These are phyloP conservation scores for Albugo candida DNA, from an alignment of 352 stramenopile genomes.

Conservation along the genomic window DNA sequence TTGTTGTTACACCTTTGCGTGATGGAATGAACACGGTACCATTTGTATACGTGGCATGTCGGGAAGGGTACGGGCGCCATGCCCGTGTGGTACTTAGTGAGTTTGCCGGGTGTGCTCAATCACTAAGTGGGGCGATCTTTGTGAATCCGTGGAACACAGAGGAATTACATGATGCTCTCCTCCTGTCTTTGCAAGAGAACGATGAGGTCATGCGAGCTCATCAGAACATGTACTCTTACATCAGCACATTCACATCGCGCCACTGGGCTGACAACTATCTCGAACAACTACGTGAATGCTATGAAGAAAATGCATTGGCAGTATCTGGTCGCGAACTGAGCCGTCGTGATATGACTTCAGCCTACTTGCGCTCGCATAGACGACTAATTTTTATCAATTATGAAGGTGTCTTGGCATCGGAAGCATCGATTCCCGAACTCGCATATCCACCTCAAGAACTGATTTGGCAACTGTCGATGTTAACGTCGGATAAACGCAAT, in stretches of 20 bases:
- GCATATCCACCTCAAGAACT: constrained; percentile 68
- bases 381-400: constrained; percentile 80
- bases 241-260: constrained; percentile 49
- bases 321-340: constrained; percentile 56
- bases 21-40: constrained; percentile 85
- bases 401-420: constrained; percentile 65
- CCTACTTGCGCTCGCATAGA: constrained; percentile 42
- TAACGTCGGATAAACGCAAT: constrained; percentile 51
- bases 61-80: constrained; percentile 39
- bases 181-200: constrained; percentile 27
- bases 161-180: constrained; percentile 35
- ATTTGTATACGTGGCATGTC: constrained; percentile 80
- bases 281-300: constrained; percentile 55
- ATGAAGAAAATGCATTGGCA: constrained; percentile 44
- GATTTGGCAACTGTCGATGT: constrained; percentile 68
- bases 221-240: constrained; percentile 70
- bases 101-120: constrained; percentile 79
- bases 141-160: constrained; percentile 81
- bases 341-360: constrained; percentile 72
- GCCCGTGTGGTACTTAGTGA: constrained; percentile 81
- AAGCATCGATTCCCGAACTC: constrained; percentile 72
- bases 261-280: constrained; percentile 69
- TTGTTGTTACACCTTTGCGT: constrained; percentile 70
- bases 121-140: constrained; percentile 56
- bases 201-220: constrained; percentile 53